Conservation (phyloP, 306 rosid genomes). For the Dryas alaskensis region DNA sequence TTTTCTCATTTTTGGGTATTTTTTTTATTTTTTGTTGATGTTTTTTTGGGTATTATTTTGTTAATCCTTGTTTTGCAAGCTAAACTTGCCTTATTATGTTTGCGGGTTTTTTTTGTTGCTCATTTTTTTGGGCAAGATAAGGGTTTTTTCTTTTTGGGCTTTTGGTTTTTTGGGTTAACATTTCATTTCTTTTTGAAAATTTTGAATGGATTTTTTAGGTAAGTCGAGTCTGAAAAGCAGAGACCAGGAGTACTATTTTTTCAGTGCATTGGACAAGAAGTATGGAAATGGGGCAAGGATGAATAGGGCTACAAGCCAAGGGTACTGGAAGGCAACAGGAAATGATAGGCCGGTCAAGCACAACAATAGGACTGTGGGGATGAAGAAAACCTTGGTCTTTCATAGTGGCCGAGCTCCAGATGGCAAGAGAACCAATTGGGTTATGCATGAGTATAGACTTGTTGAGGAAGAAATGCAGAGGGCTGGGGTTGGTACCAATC, state of each 20-base stretch:
- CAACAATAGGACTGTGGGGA: conserved; percentile 56
- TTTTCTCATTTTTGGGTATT: conserved; percentile 5
- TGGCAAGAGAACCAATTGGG: conserved; percentile 97
- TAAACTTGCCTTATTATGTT: background rate
- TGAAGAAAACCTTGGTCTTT: conserved; percentile 94
- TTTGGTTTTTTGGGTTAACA: background rate
- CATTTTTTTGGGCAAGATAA: conserved; percentile 11
- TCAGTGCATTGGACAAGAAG: conserved; percentile 94
- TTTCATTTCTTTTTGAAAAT: conserved; percentile 16
- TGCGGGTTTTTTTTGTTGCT: conserved; percentile 11
- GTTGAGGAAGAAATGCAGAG: conserved; percentile 71
- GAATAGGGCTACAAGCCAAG: conserved; percentile 89
- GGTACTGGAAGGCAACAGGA: conserved; percentile 99
- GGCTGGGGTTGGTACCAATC: conserved; percentile 54
- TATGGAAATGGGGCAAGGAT: conserved; percentile 99
- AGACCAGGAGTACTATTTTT: conserved; percentile 97
- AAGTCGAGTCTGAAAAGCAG: conserved; percentile 97
- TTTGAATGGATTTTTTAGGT: conserved; percentile 40
- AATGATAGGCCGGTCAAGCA: conserved; percentile 84
- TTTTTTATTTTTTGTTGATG: background rate
- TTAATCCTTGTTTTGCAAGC: background rate
- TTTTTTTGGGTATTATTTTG: background rate
- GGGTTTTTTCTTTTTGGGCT: conserved; percentile 1
- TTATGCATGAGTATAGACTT: conserved; percentile 98
- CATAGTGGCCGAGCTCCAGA: conserved; percentile 97